Conservation (phyloP, 495 filamentous ascomycete genomes). For the Tetracladium setigerum region DNA sequence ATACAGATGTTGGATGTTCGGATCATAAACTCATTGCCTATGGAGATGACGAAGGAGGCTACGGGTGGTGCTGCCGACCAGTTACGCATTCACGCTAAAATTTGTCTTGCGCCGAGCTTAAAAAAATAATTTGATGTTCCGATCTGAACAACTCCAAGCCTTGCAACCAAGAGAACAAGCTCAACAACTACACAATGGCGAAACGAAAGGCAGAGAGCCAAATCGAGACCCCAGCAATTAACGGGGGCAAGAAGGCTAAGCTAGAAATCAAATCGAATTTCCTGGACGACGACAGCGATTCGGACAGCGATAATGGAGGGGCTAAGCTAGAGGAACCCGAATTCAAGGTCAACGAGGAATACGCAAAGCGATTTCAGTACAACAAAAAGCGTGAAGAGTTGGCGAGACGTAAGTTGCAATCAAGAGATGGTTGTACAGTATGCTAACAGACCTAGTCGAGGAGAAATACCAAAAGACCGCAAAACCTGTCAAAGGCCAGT, state of each 20-base stretch:
- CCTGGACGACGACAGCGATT: conserved; percentile 34
- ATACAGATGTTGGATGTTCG: no score
- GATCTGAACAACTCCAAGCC: no score
- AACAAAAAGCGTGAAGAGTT: conserved; percentile 95
- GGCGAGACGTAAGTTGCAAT: conserved; percentile 54
- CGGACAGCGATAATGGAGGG: conserved; percentile 45
- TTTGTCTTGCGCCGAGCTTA: no score
- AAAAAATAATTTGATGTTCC: no score
- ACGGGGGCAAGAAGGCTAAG: conserved; percentile 19
- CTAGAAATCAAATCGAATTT: conserved; percentile 12
- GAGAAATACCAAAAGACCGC: conserved; percentile 58
- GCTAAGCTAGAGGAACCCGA: conserved; percentile 38
- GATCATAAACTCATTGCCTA: no score
- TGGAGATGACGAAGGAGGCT: no score
- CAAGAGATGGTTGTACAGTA: neutral
- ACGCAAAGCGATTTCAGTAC: conserved; percentile 82
- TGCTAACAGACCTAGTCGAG: conserved; percentile 52
- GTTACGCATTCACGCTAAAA: no score
- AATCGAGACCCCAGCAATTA: neutral
- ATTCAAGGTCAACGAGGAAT: conserved; percentile 86
- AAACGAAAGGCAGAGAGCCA: conserved; percentile 21
- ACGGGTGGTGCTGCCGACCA: no score
- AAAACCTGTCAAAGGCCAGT: conserved; percentile 23
- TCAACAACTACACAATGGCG: conserved; percentile 15
- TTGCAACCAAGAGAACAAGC: neutral